A percentile compares a stretch with the other conserved stretches of the same genome.
Conservation (phyloP, 2,329 filamentous ascomycete species). For the Colletotrichum endophyticum region DNA sequence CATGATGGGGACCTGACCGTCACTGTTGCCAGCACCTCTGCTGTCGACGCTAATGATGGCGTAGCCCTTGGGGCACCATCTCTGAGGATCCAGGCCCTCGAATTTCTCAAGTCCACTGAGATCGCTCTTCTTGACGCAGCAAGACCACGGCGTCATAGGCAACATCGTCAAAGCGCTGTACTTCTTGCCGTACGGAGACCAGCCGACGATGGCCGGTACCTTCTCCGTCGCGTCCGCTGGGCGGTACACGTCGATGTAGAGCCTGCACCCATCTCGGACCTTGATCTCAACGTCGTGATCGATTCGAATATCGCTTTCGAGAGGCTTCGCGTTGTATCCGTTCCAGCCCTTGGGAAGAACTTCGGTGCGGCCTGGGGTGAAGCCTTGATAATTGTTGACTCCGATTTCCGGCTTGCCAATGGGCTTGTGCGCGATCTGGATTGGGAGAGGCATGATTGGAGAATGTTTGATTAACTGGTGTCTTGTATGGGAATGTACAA, state of each 20-base stretch:
- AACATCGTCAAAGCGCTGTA: constrained; percentile 44
- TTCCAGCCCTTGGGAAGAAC: constrained; percentile 41
- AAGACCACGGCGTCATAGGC: constrained; percentile 24
- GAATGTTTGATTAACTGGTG: neutral
- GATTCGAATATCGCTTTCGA: constrained; percentile 41
- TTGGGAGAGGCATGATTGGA: constrained; percentile 14
- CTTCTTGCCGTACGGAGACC: constrained; percentile 53
- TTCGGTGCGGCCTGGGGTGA: constrained; percentile 40
- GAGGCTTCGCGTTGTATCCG: constrained; percentile 36
- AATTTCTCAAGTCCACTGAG: constrained; percentile 29
- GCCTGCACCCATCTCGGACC: constrained; percentile 44
- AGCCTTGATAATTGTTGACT: constrained; percentile 27
- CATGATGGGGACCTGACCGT: constrained; percentile 22
- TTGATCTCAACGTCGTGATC: constrained; percentile 49
- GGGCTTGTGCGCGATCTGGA: constrained; percentile 17
- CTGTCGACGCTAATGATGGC: constrained; percentile 38
- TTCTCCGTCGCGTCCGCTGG: constrained; percentile 37
- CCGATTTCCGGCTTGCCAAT: constrained; percentile 30
- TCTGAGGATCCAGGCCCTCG: constrained; percentile 28
- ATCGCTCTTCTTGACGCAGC: constrained; percentile 23
- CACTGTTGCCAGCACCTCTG: constrained; percentile 33
- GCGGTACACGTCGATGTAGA: constrained; percentile 51
- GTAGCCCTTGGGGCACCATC: constrained; percentile 34
- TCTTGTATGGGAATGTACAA: neutral
- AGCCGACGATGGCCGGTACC: constrained; percentile 48